phyloP scores from a whole-genome alignment of 495 filamentous ascomycete species.

The Aspergillus diversus region DNA sequence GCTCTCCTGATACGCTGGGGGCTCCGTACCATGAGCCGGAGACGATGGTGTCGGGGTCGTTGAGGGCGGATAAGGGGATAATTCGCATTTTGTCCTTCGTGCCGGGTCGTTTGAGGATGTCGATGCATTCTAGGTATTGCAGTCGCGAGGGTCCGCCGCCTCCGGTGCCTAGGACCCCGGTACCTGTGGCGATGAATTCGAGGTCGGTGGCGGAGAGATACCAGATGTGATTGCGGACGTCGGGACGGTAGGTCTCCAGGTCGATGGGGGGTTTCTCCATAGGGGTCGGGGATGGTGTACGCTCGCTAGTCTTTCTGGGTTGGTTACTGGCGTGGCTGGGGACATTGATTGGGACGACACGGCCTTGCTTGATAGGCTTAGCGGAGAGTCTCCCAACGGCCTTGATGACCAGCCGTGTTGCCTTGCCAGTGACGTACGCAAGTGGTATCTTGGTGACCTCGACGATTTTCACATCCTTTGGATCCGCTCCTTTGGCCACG shows the following conservation, averaged over 20 bases:
- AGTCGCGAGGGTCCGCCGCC: slow-evolving; percentile 22
- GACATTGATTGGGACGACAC: background rate
- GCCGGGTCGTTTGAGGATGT: slow-evolving; percentile 19
- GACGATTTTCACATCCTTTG: slow-evolving; percentile 33
- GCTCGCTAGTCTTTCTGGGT: no score
- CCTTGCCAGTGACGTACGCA: slow-evolving; percentile 39
- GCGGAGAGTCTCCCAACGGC: slow-evolving; percentile 35
- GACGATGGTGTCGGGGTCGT: slow-evolving; percentile 27
- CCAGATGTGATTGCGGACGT: slow-evolving; percentile 33
- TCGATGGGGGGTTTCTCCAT: slow-evolving; percentile 29
- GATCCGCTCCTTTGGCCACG: slow-evolving; percentile 40
- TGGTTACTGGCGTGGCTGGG: no score
- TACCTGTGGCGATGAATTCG: slow-evolving; percentile 33
- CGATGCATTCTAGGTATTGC: slow-evolving; percentile 28
- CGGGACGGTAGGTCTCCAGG: slow-evolving; percentile 52
- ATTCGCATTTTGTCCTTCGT: slow-evolving; percentile 28
- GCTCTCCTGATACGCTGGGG: slow-evolving; percentile 30
- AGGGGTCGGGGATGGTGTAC: background rate
- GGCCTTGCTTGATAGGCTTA: background rate
- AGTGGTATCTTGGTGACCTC: slow-evolving; percentile 41
- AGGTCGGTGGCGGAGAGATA: slow-evolving; percentile 29
- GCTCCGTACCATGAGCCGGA: slow-evolving; percentile 33
- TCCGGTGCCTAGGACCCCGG: slow-evolving; percentile 29
- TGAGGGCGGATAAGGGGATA: slow-evolving; percentile 19
- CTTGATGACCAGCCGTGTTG: slow-evolving; percentile 33